Conservation (phyloP, 371 early-diverging fungal species). For the Massospora cicadina region DNA sequence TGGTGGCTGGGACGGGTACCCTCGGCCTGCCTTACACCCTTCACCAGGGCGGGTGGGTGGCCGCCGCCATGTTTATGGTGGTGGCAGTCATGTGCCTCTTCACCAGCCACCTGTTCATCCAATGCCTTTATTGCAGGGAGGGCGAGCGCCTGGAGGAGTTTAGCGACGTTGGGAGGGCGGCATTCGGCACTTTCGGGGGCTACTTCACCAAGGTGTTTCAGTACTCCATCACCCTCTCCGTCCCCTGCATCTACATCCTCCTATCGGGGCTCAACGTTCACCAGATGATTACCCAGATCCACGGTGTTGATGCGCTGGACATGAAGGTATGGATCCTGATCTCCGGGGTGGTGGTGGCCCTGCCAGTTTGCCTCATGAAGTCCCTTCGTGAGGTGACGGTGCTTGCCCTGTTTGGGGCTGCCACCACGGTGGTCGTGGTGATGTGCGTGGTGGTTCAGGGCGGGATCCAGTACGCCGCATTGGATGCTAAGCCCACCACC, state of each 20-base stretch:
- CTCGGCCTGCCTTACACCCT: conserved; percentile 66
- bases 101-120: conserved; percentile 42
- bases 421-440: conserved; percentile 29
- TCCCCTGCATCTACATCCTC: conserved; percentile 59
- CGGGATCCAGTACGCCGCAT: background rate
- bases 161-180: conserved; percentile 38
- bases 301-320: background rate
- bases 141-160: conserved; percentile 23
- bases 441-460: conserved; percentile 13
- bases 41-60: conserved; percentile 66
- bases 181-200: conserved; percentile 41
- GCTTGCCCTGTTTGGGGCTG: conserved; percentile 21
- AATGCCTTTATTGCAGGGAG: conserved; percentile 41
- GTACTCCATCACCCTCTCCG: conserved; percentile 44
- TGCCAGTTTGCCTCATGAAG: conserved; percentile 11
- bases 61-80: conserved; percentile 43
- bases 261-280: conserved; percentile 38
- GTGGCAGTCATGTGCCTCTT: conserved; percentile 53
- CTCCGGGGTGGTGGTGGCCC: background rate
- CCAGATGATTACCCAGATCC: conserved; percentile 21
- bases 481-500: background rate
- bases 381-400: conserved; percentile 12
- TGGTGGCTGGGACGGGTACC: conserved; percentile 70
- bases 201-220: conserved; percentile 38
- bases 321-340: conserved; percentile 9